A percentile compares a stretch with the other conserved stretches of the same genome.
phyloP scores from a whole-genome alignment of 352 stramenopile species.

The Pythium vanterpoolii region DNA sequence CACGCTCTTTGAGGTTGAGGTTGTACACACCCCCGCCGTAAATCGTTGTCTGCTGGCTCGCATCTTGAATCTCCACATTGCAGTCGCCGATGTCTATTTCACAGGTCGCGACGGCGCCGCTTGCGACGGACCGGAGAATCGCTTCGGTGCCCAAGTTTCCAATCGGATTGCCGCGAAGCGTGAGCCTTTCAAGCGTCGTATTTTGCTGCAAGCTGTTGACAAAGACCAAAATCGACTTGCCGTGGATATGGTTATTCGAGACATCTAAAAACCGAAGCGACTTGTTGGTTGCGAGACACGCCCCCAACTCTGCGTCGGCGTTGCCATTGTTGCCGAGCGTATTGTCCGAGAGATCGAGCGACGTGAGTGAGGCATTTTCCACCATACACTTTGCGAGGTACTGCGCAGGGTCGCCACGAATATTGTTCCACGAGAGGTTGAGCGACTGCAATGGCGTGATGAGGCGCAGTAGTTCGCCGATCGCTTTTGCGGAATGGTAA shows the following conservation, averaged over 20 bases:
- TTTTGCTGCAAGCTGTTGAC: slow-evolving; percentile 65
- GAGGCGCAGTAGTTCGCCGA: slow-evolving; percentile 63
- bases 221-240: slow-evolving; percentile 55
- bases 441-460: slow-evolving; percentile 52
- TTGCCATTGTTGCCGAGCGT: slow-evolving; percentile 66
- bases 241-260: slow-evolving; percentile 67
- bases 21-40: slow-evolving; percentile 49
- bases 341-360: slow-evolving; percentile 69
- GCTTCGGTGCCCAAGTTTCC: slow-evolving; percentile 54
- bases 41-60: slow-evolving; percentile 38
- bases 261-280: slow-evolving; percentile 57
- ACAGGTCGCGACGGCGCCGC: slow-evolving; percentile 42
- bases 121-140: slow-evolving; percentile 49
- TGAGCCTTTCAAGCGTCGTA: slow-evolving; percentile 39
- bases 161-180: slow-evolving; percentile 68
- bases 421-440: slow-evolving; percentile 77
- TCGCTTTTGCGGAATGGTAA: slow-evolving; percentile 48
- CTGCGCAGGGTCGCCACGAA: slow-evolving; percentile 59
- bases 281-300: slow-evolving; percentile 64
- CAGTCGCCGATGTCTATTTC: slow-evolving; percentile 62
- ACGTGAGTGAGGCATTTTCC: slow-evolving; percentile 63
- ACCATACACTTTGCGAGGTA: slow-evolving; percentile 66
- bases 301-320: slow-evolving; percentile 56
- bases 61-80: slow-evolving; percentile 62
- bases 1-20: slow-evolving; percentile 47